A percentile compares a stretch with the other conserved stretches of the same genome.
Conservation (phyloP, 768 basidiomycete genomes). For the Hemileccinum impolitum region DNA sequence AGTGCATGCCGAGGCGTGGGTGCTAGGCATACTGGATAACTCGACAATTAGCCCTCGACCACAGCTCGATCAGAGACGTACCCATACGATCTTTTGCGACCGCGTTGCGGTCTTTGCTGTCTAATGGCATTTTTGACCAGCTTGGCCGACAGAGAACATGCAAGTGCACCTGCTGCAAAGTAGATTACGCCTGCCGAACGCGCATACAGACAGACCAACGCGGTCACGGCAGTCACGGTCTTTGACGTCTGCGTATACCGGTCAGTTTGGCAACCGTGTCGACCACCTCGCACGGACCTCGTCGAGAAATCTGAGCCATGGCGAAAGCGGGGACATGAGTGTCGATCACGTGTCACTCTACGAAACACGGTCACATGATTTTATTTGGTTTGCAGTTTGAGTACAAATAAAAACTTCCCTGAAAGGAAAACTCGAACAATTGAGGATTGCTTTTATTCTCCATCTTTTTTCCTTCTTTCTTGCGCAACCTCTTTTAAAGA, state of each 20-base stretch:
- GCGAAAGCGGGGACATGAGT: constrained; percentile 10
- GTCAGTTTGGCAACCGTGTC: constrained; percentile 5
- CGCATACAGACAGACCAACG: constrained; percentile 51
- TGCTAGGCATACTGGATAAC: constrained; percentile 73
- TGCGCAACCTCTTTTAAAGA: constrained; percentile 17
- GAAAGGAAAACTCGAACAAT: constrained; percentile 29
- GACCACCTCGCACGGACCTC: constrained; percentile 19
- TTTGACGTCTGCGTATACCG: constrained; percentile 50
- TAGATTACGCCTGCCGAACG: constrained; percentile 60
- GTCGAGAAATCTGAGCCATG: constrained; percentile 32
- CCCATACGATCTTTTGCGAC: constrained; percentile 64
- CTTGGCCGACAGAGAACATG: constrained; percentile 59
- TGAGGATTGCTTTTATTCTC: constrained; percentile 22
- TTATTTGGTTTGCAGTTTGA: constrained; percentile 30
- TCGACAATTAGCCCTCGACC: neutral
- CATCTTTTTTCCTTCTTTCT: constrained; percentile 1
- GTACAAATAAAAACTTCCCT: constrained; percentile 24
- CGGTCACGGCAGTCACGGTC: constrained; percentile 52
- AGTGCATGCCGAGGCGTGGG: constrained; percentile 68
- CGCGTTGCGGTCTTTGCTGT: constrained; percentile 57
- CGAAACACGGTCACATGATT: constrained; percentile 30
- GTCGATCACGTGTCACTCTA: constrained; percentile 10
- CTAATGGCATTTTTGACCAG: constrained; percentile 55
- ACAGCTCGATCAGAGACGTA: constrained; percentile 31
- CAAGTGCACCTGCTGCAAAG: constrained; percentile 54